Evolutionary conservation across 2,329 filamentous ascomycete species (phyloP).

Genomic region (Cercospora sesami): DNA sequence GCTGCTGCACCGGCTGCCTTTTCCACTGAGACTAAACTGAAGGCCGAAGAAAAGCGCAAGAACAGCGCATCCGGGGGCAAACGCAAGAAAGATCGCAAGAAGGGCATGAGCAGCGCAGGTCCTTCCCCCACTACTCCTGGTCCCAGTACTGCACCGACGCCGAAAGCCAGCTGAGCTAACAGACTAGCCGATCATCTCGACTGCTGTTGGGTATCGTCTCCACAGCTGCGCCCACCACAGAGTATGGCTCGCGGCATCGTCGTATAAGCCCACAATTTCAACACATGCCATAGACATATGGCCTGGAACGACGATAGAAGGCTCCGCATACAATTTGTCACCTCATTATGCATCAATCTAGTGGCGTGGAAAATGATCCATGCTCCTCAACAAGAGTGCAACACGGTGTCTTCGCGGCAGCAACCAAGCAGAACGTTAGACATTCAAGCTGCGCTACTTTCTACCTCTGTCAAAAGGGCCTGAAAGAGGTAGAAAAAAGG

Average conservation of each 20-base stretch:
- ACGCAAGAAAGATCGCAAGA: constrained; percentile 26
- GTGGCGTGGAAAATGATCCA: no score
- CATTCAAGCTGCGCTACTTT: background rate
- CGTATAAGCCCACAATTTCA: background rate
- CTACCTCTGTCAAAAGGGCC: background rate
- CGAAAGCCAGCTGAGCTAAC: background rate
- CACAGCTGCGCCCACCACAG: background rate
- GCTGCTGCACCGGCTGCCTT: constrained; percentile 23
- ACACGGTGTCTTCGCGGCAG: background rate
- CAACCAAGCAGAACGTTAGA: background rate
- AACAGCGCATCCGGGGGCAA: constrained; percentile 19
- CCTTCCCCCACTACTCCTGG: constrained; percentile 28
- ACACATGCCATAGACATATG: no score
- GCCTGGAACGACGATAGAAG: no score
- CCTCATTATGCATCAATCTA: no score
- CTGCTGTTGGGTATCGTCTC: background rate
- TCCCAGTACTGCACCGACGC: constrained; percentile 16
- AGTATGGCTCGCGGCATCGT: background rate
- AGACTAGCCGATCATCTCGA: background rate
- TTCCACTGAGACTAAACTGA: constrained; percentile 25
- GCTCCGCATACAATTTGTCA: no score
- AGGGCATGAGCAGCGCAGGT: constrained; percentile 24
- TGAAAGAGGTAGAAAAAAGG: background rate
- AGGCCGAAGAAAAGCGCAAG: constrained; percentile 23
- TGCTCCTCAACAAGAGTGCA: no score